Evolutionary conservation across 1,284 basidiomycete genomes (phyloP), one percentile per base, ranked within the genome.

Genomic region (Coniferiporia weirii): DNA sequence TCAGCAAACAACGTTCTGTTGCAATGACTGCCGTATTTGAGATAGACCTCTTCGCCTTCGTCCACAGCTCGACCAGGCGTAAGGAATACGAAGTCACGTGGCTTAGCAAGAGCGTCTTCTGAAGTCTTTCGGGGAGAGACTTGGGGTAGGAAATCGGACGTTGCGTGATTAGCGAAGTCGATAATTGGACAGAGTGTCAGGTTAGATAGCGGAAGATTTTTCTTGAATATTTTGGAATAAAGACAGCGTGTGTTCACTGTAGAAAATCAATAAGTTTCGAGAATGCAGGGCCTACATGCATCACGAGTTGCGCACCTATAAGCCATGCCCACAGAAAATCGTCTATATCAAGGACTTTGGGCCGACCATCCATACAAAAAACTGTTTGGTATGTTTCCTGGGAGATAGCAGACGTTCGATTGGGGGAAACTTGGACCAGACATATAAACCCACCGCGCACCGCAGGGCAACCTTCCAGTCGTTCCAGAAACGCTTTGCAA

Each of bases 161-260:
- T 55, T 2, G 78, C 76, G 64, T 95, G 93, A 66, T 95, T 95
- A 15, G 90, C 90, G 64, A 95, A 87, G 71, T 95, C 93, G 44
- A 95, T 76, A 52, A 95, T 75, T 6, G 93, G 93, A 64, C 90
- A 91, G 64, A 95, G 78, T 0, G 91, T 89, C 63, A 93, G 72
- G 68, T 95, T 94, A 67, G 91, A 79, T 7, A 80, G 78, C 65
- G 86, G 78, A 22, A 80, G 73, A 20, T 73, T 74, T 3, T 73
- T 68, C 17, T 75, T 69, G 60, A 80, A 80, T n/a, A 93, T 71
- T 47, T 84, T 83, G 66, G 90, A 80, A 68, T 89, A 91, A 20
- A 95, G 81, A 66, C 89, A 92, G 59, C 93, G 83, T 5, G 93
- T 95, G 69, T 95, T 95, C 61, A 95, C 92, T 94, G 66, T 4